Percentiles rank a stretch among this genome's conserved stretches.
Evolutionary conservation across 2,329 filamentous ascomycete species (phyloP).

Genomic region (Simplicillium sp.): DNA sequence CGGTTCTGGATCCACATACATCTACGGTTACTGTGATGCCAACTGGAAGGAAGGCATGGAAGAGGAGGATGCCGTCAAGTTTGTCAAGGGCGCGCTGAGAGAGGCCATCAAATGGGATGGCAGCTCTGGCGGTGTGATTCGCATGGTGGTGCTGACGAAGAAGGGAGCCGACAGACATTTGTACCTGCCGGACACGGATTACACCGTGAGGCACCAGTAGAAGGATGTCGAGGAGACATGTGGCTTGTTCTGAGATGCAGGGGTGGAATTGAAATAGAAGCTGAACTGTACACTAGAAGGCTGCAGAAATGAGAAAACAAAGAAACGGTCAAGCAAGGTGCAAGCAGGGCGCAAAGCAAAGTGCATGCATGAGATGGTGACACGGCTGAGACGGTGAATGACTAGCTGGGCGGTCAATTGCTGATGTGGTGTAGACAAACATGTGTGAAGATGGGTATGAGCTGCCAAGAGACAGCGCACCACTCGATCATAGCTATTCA

Average conservation of each 20-base stretch:
- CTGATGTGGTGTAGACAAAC: neutral
- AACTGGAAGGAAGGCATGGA: conserved; percentile 95
- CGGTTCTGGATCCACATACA: conserved; percentile 96
- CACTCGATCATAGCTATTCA: neutral
- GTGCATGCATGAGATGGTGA: too few species aligned
- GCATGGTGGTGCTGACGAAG: conserved; percentile 91
- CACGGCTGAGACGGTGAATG: neutral
- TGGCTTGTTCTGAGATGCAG: too few species aligned
- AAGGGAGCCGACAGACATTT: conserved; percentile 86
- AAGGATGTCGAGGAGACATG: conserved; percentile 9
- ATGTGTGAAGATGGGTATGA: neutral
- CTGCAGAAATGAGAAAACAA: conserved; percentile 3
- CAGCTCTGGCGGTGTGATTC: conserved; percentile 94
- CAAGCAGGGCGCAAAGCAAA: neutral
- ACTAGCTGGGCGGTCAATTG: conserved; percentile 1
- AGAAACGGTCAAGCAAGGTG: conserved; percentile 12
- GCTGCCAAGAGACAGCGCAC: neutral
- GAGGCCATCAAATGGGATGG: conserved; percentile 99
- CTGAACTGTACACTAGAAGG: conserved; percentile 18
- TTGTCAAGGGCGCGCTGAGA: conserved; percentile 82
- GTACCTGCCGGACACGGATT: conserved; percentile 88
- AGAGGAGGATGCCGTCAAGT: conserved; percentile 79
- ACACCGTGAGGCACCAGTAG: conserved; percentile 62
- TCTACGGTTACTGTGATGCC: conserved; percentile 96
- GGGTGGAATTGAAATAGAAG: neutral